Conservation (phyloP, 306 rosid species). For the Lathyrus aphaca region DNA sequence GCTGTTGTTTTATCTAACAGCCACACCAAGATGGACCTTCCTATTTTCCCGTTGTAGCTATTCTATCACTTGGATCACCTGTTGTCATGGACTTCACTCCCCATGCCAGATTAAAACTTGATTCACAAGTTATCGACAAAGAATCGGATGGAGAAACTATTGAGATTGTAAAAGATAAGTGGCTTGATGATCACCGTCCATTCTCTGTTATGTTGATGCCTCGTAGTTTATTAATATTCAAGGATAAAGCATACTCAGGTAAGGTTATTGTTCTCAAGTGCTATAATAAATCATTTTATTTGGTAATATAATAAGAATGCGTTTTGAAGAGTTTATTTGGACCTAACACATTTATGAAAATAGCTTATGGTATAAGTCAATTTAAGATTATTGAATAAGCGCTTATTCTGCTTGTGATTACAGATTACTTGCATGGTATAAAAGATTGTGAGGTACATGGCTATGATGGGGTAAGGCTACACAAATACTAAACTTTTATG, state of each 20-base stretch:
- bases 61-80: conserved; percentile 85
- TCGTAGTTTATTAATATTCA: conserved; percentile 77
- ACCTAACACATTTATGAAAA: not conserved
- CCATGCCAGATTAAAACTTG: conserved; percentile 66
- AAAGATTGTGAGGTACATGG: conserved; percentile 54
- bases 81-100: conserved; percentile 90
- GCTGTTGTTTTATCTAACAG: conserved; percentile 48
- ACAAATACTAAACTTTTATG: not conserved
- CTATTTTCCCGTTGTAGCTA: conserved; percentile 88
- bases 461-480: conserved; percentile 62
- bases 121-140: conserved; percentile 36
- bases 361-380: not conserved
- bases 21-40: conserved; percentile 96
- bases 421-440: conserved; percentile 92
- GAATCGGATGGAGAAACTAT: conserved; percentile 42
- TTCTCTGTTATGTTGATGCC: conserved; percentile 79
- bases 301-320: not conserved
- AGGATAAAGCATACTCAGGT: conserved; percentile 79
- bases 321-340: not conserved
- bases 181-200: conserved; percentile 53
- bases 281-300: conserved; percentile 2
- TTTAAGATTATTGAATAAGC: not conserved
- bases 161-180: conserved; percentile 45
- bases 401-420: conserved; percentile 3
- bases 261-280: conserved; percentile 45